A percentile compares a stretch with the other conserved stretches of the same genome.
phyloP scores from a whole-genome alignment of 306 rosid genomes.

The Crataegus laevigata region DNA sequence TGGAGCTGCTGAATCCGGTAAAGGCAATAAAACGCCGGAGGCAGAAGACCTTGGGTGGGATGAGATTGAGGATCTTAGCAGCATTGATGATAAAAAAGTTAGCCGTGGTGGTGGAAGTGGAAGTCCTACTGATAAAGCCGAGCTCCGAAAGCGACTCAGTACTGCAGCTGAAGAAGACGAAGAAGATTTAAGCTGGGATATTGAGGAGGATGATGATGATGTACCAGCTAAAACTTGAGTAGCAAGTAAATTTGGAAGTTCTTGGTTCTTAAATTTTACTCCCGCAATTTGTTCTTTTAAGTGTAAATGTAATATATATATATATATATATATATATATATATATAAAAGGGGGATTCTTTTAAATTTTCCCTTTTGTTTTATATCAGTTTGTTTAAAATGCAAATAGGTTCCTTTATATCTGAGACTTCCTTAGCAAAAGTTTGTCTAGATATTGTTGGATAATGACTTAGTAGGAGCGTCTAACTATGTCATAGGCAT shows the following conservation, averaged over 20 bases:
- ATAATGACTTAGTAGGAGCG: not conserved
- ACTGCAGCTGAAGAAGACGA: conserved; percentile 55
- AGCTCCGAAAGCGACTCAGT: conserved; percentile 56
- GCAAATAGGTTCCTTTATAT: conserved; percentile 16
- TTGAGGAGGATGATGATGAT: conserved; percentile 73
- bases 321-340: no score
- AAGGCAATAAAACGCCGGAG: conserved; percentile 30
- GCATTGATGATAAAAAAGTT: conserved; percentile 55
- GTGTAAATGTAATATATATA: no score
- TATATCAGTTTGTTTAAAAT: conserved; percentile 13
- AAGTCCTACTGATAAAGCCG: conserved; percentile 28
- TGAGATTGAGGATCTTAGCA: conserved; percentile 82
- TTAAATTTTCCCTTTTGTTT: not conserved
- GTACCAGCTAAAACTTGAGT: conserved; percentile 42
- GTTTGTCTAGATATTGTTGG: not conserved
- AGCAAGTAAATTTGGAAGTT: not conserved
- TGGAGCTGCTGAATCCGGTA: conserved; percentile 30
- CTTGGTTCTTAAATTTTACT: not conserved
- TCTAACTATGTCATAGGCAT: not conserved
- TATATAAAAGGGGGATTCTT: not conserved
- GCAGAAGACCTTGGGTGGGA: conserved; percentile 90
- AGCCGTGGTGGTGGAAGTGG: conserved; percentile 18
- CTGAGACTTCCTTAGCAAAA: not conserved
- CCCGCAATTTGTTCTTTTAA: conserved; percentile 12
- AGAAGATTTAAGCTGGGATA: conserved; percentile 89